phyloP scores from a whole-genome alignment of 371 early-diverging fungal genomes.

The Choanephora cucurbitarum region DNA sequence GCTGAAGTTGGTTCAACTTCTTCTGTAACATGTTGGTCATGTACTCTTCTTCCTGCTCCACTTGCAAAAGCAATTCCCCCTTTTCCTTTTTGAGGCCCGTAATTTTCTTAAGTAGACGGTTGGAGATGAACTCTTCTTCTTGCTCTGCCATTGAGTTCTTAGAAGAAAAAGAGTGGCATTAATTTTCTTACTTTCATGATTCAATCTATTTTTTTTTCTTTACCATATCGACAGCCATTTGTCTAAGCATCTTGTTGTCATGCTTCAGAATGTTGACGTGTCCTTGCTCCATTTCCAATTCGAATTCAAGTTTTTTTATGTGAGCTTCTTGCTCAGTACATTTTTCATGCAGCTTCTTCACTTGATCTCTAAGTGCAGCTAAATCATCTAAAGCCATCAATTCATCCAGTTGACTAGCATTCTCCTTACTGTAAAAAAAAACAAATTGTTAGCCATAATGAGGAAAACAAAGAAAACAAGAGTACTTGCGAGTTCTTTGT shows the following conservation, averaged over 20 bases:
- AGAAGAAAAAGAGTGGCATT: background rate
- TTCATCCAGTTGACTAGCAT: slow-evolving; percentile 27
- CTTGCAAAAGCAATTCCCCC: slow-evolving; percentile 64
- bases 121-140: slow-evolving; percentile 74
- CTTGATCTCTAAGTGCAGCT: slow-evolving; percentile 36
- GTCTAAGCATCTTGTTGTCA: slow-evolving; percentile 63
- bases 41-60: slow-evolving; percentile 78
- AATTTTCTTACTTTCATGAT: background rate
- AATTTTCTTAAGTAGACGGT: slow-evolving; percentile 65
- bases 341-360: slow-evolving; percentile 43
- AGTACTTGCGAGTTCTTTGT: slow-evolving; percentile 24
- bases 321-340: slow-evolving; percentile 44
- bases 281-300: slow-evolving; percentile 71
- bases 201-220: background rate
- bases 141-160: slow-evolving; percentile 67
- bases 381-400: slow-evolving; percentile 36
- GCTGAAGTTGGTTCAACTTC: slow-evolving; percentile 72
- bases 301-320: slow-evolving; percentile 63
- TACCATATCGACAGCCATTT: slow-evolving; percentile 69
- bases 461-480: background rate
- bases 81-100: slow-evolving; percentile 73
- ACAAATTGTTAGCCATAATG: background rate
- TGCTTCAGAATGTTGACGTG: slow-evolving; percentile 68
- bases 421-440: slow-evolving; percentile 4
- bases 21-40: slow-evolving; percentile 75